Evolutionary conservation across 2,329 filamentous ascomycete species (phyloP).

Genomic region (Pestalotiopsis sp.): DNA sequence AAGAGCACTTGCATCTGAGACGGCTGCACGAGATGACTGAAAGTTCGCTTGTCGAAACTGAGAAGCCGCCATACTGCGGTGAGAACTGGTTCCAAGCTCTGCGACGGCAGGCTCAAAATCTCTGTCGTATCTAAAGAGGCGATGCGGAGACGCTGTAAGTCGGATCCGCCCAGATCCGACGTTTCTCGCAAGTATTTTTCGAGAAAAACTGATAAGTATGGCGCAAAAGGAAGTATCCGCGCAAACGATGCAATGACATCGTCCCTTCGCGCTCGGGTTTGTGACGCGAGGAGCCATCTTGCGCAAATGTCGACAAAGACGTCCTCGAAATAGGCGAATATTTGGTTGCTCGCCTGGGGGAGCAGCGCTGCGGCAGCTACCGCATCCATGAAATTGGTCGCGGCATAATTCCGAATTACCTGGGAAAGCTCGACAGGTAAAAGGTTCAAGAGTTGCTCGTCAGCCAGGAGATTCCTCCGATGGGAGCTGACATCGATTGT

Average conservation of each 20-base stretch:
- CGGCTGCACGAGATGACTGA: conserved; percentile 66
- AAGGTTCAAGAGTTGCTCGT: conserved; percentile 56
- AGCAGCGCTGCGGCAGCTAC: conserved; percentile 71
- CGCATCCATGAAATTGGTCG: conserved; percentile 70
- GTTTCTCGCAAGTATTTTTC: conserved; percentile 45
- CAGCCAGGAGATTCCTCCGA: conserved; percentile 58
- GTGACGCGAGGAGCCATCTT: conserved; percentile 66
- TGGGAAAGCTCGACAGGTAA: conserved; percentile 72
- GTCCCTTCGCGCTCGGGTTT: conserved; percentile 38
- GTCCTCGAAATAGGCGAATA: conserved; percentile 75
- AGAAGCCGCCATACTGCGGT: conserved; percentile 79
- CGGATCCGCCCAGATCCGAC: conserved; percentile 21
- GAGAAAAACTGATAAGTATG: conserved; percentile 76
- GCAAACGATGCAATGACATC: conserved; percentile 72
- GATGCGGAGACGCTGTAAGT: conserved; percentile 24
- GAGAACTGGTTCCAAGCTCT: conserved; percentile 45
- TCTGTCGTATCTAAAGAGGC: conserved; percentile 27
- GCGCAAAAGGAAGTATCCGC: conserved; percentile 78
- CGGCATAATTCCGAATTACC: conserved; percentile 64
- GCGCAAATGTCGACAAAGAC: conserved; percentile 83
- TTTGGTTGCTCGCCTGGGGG: conserved; percentile 68
- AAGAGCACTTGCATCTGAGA: conserved; percentile 72
- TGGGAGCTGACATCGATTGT: conserved; percentile 57
- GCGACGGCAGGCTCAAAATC: conserved; percentile 15
- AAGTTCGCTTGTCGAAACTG: conserved; percentile 72